Base-by-base conservation (phyloP, 371 early-diverging fungal species). In the Rhizopus arrhizus region DNA sequence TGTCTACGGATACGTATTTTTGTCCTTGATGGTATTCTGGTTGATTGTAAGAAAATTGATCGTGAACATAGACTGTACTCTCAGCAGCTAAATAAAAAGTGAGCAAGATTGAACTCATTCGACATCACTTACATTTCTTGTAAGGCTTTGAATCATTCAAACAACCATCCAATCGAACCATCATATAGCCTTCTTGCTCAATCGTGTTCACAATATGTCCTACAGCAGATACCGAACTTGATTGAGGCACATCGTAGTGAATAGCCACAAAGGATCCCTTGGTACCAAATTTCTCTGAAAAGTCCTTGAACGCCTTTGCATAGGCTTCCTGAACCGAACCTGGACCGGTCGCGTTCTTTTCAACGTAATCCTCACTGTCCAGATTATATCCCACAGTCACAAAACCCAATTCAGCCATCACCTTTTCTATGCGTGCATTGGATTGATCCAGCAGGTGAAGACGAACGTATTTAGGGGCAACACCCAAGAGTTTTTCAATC, bases 81-180 rank as follows among this genome's bases (percentile, higher is more conserved):
- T 53, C 57, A 6, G 66, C 61, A 60, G 38, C 66, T 66, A 47
- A 29, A 36, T 36, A 9, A 11, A 9, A 36, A 2, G 11, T 9
- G 11, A 36, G 11, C 6, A 53, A 13, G 4, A 6, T 31, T 33
- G 2, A 3, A 13, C 16, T 2, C 38, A 2, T 1, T 9, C 0
- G 11, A 36, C 8, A 69, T 65, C 32, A 51, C 35, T 51, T n/a
- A 43, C 35, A n/a, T 34, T 16, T 51, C 13, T 51, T 81, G 57
- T 85, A 85, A 4, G 83, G 85, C 1, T 72, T 65, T 45, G 76
- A 67, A 60, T 85, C 83, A 41, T 80, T 78, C 7, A 79, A 46
- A 58, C 85, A 85, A 4, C 83, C 83, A 56, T 85, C 85, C 52
- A 83, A 53, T 13, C 83, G 74, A n/a, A 85, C 83, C 81, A 85